phyloP scores from a whole-genome alignment of 108 stramenopile genomes.

The Aurantiochytrium sp. region DNA sequence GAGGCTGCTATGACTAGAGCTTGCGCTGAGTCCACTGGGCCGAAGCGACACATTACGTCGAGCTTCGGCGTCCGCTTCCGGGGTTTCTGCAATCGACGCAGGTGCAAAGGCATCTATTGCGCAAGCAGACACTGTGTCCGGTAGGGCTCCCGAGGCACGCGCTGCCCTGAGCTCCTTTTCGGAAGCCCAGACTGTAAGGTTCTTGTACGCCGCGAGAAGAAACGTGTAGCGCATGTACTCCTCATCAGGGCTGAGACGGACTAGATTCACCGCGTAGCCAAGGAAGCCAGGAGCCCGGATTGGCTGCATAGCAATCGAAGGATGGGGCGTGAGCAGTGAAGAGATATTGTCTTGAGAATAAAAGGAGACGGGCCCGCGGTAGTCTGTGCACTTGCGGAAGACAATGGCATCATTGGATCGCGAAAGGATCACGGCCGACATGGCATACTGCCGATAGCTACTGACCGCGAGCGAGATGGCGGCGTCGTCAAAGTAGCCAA shows the following conservation, averaged over 20 bases:
- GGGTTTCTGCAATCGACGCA: not conserved
- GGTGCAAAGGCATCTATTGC: not conserved
- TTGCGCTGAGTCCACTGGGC: no score
- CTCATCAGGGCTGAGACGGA: not conserved
- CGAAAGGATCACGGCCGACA: slow-evolving; percentile 2
- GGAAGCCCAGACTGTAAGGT: not conserved
- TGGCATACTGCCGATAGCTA: not conserved
- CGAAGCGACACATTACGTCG: no score
- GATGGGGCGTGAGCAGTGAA: not conserved
- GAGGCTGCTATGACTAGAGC: no score
- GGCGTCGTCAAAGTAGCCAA: not conserved
- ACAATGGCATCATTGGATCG: not conserved
- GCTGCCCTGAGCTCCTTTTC: not conserved
- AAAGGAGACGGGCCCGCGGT: not conserved
- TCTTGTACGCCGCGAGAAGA: not conserved
- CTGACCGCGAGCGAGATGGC: not conserved
- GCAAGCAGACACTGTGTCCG: not conserved
- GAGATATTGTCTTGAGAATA: not conserved
- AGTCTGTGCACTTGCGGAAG: not conserved
- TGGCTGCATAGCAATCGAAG: not conserved
- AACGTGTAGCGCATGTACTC: slow-evolving; percentile 20
- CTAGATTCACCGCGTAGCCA: not conserved
- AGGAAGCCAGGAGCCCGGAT: not conserved
- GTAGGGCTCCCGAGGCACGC: not conserved
- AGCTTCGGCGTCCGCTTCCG: not conserved